Evolutionary conservation across 2,329 filamentous ascomycete genomes (phyloP), one percentile per base, ranked within the genome.

Genomic region (Gliomastix tumulicola): DNA sequence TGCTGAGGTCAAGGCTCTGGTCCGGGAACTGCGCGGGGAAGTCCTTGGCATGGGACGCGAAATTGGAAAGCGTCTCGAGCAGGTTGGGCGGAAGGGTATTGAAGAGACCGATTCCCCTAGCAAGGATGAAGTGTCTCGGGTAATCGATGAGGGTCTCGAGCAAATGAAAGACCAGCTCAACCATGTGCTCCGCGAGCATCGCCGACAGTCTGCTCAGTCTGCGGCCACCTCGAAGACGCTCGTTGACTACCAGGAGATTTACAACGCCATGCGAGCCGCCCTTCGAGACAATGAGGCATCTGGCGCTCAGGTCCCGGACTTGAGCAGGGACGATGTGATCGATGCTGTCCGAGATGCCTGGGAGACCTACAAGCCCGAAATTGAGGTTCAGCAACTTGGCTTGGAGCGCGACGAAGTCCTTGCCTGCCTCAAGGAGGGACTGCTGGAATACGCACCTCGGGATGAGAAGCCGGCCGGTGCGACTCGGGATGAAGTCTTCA

Each of bases 1-100:
- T 3, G 88, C 88, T 38, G 88, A 94, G 56, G 87, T 95, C 44
- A 97, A 97, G 60, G 82, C 87, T 5, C 71, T 95, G 8, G 85
- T 96, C 8, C 82, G 88, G 18, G 89, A 96, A 51, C 71, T 97
- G 23, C 82, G 90, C 17, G 89, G 88, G 4, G 90, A 97, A 55
- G 88, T 97, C 8, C 71, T 96, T 5, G 89, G 88, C 4, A 96
- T 96, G 89, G 90, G 90, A 5, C 76, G 90, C 39, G 88, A 96
- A 46, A 78, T 97, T 33, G 88, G 84, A 28, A 82, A 87, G 39
- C 84, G 88, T 46, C 72, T 97, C n/a, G 86, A 92, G 43, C 79
- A 88, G 43, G 72, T 79, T 9, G 68, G 63, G 20, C 57, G 53
- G 32, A 63, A 71, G 35, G 52, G 58, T 12, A 57, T 65, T 19